Evolutionary conservation across 2,329 filamentous ascomycete genomes (phyloP).

Genomic region (Grosmannia penicillata): DNA sequence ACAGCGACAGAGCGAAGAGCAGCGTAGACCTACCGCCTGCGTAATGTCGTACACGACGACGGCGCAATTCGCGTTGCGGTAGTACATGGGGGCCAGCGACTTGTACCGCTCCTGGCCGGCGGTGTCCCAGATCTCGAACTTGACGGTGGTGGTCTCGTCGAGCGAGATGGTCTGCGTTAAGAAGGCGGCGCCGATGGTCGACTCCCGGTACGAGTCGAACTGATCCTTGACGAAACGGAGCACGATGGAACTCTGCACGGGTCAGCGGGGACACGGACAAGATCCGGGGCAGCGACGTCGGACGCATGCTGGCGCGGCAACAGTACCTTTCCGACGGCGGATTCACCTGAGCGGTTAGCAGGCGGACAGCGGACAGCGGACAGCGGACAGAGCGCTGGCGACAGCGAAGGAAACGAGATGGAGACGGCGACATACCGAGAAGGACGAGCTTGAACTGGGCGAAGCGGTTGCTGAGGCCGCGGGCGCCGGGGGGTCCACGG

Average conservation of each 20-base stretch:
- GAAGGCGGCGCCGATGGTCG: constrained; percentile 95
- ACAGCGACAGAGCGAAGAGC: background rate
- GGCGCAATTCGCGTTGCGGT: constrained; percentile 97
- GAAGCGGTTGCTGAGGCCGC: constrained; percentile 66
- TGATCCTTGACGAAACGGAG: constrained; percentile 99
- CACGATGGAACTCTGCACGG: constrained; percentile 76
- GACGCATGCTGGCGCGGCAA: constrained; percentile 5
- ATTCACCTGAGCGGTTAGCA: constrained; percentile 55
- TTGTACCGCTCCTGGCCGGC: constrained; percentile 98
- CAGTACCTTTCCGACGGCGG: constrained; percentile 88
- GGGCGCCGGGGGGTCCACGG: constrained; percentile 50
- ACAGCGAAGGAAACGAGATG: background rate
- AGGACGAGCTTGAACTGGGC: constrained; percentile 98
- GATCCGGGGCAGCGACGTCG: background rate
- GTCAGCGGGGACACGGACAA: constrained; percentile 14
- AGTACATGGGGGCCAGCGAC: constrained; percentile 98
- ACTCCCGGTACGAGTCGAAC: constrained; percentile 96
- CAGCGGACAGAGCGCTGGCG: constrained; percentile 6
- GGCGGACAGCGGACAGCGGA: background rate
- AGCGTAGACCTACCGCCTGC: constrained; percentile 61
- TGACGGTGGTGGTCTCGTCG: constrained; percentile 95
- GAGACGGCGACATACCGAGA: constrained; percentile 50
- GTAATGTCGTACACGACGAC: constrained; percentile 99
- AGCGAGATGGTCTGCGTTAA: constrained; percentile 97
- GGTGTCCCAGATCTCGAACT: constrained; percentile 99